Evolutionary conservation across 345 rosid genomes (phyloP).

Genomic region (Ceriops tagal): DNA sequence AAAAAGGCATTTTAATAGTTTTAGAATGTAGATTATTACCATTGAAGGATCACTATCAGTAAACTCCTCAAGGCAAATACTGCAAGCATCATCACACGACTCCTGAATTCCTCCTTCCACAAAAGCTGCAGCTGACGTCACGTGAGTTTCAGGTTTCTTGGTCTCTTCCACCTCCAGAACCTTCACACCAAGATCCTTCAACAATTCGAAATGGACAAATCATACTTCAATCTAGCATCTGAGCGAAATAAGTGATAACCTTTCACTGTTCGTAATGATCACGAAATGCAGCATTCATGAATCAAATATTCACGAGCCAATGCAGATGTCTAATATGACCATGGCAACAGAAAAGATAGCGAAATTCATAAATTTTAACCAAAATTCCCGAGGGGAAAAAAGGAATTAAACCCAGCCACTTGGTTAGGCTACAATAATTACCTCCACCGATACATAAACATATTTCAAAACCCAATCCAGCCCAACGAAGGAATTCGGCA

Average conservation of each 20-base stretch:
- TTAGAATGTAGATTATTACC: conserved; percentile 9
- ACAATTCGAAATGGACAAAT: background rate
- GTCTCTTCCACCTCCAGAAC: conserved; percentile 34
- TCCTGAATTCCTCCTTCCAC: conserved; percentile 39
- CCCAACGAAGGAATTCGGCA: conserved; percentile 2
- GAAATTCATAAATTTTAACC: background rate
- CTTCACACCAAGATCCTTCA: conserved; percentile 16
- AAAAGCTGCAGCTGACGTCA: conserved; percentile 36
- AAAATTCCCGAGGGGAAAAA: background rate
- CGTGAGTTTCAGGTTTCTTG: conserved; percentile 17
- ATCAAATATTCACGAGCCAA: background rate
- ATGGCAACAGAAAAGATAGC: background rate
- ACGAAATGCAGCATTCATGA: conserved; percentile 3
- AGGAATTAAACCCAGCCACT: no score
- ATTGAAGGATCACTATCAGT: conserved; percentile 28
- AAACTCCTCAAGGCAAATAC: conserved; percentile 34
- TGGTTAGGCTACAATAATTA: no score
- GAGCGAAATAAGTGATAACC: background rate
- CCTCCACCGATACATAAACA: background rate
- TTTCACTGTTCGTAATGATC: background rate
- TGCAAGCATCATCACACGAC: conserved; percentile 33
- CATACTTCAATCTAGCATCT: background rate
- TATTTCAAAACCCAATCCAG: background rate
- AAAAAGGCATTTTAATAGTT: background rate
- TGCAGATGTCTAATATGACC: background rate